These are phyloP conservation scores for Pyrus bretschneideri DNA, from an alignment of 306 rosid genomes.

Conservation along the genomic window DNA sequence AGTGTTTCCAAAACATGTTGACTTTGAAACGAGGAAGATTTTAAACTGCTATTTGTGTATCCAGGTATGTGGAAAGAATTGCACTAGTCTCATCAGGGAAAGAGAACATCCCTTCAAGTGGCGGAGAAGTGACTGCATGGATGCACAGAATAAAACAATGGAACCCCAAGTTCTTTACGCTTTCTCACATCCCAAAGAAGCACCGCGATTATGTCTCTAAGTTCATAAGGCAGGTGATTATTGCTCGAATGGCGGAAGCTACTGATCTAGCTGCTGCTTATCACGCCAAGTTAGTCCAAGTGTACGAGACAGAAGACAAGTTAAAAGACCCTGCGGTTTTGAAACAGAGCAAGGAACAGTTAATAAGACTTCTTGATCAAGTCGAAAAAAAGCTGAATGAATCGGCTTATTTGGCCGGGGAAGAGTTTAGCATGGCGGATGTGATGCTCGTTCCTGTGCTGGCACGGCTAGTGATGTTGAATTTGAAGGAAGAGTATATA, in stretches of 20 bases:
- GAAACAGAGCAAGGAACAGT: constrained; percentile 49
- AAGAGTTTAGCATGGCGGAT: constrained; percentile 84
- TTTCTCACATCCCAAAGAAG: constrained; percentile 65
- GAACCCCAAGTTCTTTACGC: constrained; percentile 73
- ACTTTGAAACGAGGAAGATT: neutral
- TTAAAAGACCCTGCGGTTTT: constrained; percentile 50
- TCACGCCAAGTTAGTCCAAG: constrained; percentile 70
- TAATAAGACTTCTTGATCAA: constrained; percentile 64
- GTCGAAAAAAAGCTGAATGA: constrained; percentile 56
- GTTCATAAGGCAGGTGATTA: constrained; percentile 67
- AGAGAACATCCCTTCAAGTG: constrained; percentile 32
- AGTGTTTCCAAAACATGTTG: neutral
- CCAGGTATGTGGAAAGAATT: constrained; percentile 90
- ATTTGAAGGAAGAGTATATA: constrained; percentile 59
- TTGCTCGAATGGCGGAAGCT: constrained; percentile 83
- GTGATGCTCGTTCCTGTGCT: constrained; percentile 68
- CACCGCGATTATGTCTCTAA: constrained; percentile 53
- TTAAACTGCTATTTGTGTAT: constrained; percentile 15
- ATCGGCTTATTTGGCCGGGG: constrained; percentile 56
- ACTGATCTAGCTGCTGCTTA: constrained; percentile 82
- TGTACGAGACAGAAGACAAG: constrained; percentile 74
- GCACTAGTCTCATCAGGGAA: constrained; percentile 61
- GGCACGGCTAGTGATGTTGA: constrained; percentile 56
- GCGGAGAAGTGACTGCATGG: constrained; percentile 70
- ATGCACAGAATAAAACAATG: constrained; percentile 86